Percentiles rank a stretch among this genome's conserved stretches.
Evolutionary conservation across 805 yeast genomes (phyloP).

Genomic region (Yarrowia yakushimensis): DNA sequence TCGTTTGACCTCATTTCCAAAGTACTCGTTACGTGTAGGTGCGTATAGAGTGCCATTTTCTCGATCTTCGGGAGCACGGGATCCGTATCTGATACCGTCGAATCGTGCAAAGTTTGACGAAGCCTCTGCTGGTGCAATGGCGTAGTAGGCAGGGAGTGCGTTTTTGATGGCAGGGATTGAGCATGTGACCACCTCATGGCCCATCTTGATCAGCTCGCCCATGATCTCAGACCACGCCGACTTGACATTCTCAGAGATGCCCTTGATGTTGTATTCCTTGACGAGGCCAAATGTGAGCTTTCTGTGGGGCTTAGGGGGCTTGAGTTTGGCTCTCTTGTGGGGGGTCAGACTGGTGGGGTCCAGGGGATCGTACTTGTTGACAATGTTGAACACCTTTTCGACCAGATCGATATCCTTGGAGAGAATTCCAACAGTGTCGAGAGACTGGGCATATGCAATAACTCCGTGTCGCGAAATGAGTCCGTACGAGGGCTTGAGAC

Average conservation of each 20-base stretch:
- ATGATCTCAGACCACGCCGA: slow-evolving; percentile 49
- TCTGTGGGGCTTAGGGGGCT: slow-evolving; percentile 25
- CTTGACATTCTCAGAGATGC: slow-evolving; percentile 49
- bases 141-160: slow-evolving; percentile 77
- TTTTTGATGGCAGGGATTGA: slow-evolving; percentile 66
- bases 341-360: slow-evolving; percentile 66
- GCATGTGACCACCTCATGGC: slow-evolving; percentile 57
- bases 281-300: slow-evolving; percentile 67
- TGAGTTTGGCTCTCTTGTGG: slow-evolving; percentile 28
- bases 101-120: slow-evolving; percentile 85
- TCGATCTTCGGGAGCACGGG: slow-evolving; percentile 41
- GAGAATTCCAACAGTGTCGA: slow-evolving; percentile 90
- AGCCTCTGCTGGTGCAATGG: slow-evolving; percentile 90
- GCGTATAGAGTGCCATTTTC: slow-evolving; percentile 45
- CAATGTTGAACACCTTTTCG: slow-evolving; percentile 47
- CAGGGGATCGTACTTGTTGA: slow-evolving; percentile 61
- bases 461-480: slow-evolving; percentile 90
- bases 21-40: slow-evolving; percentile 58
- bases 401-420: slow-evolving; percentile 49
- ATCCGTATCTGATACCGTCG: slow-evolving; percentile 88
- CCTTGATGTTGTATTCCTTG: slow-evolving; percentile 57
- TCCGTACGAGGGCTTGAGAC: slow-evolving; percentile 94
- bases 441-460: slow-evolving; percentile 84
- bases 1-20: slow-evolving; percentile 80
- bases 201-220: slow-evolving; percentile 43